Base-by-base conservation (phyloP, 2,329 filamentous ascomycete genomes). In the Aspergillus tubingensis region DNA sequence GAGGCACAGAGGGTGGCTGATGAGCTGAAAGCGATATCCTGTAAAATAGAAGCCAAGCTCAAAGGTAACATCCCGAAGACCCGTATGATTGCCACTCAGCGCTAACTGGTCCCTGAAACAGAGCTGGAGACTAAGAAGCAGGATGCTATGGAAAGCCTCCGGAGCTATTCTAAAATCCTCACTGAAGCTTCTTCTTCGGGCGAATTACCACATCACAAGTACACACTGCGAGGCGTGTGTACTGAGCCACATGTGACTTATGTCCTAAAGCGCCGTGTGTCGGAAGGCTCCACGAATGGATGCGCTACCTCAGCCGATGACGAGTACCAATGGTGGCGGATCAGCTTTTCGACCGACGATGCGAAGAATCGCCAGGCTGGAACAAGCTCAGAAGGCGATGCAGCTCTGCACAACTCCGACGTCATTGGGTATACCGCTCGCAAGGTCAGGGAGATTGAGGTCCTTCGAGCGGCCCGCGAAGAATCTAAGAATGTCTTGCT, bases 201-300 rank as follows among this genome's bases (percentile, higher is more conserved):
- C 11, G 70, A 78, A 38, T 69, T 76, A 41, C 78, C 79, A 43
- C 68, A 77, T 52, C 71, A 80, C 65, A 81, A 79, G 53, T 88
- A 88, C 68, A 81, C 80, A 1, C 77, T 88, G 21, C 81, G 82
- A 48, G 86, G 86, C 27, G 82, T 88, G 5, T 83, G 83, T 39
- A 87, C 85, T 3, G 79, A 82, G 52, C 79, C 83, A 1, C 81
- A 84, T 66, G 79, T 86, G 25, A 84, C 82, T 36, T 88, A 87
- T 65, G 72, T 88, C 15, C 76, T 85, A 17, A 77, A 79, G 25
- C 77, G 76, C 5, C 73, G 66, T 11, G 68, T 56, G 3, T 39
- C 63, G 8, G 59, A 63, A n/a, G 52, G 54, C 15, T 64, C 74
- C 23, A 58, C 65, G 2, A 60, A 64, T 27, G 64, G 64, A 25